Evolutionary conservation across 306 rosid genomes (phyloP).

Genomic region (Corylus americana): DNA sequence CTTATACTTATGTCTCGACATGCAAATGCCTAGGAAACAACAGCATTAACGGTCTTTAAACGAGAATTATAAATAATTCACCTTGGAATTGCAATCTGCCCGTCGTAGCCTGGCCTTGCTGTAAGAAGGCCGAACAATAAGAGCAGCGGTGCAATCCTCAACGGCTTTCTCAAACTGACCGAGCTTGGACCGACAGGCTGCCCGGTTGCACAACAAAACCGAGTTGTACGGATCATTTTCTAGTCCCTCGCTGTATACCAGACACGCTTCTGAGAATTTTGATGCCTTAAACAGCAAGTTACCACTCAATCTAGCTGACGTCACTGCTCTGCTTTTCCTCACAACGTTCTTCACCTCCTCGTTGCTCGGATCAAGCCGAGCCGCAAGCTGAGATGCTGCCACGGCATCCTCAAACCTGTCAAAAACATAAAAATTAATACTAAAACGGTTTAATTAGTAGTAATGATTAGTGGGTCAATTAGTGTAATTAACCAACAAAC

Average conservation of each 20-base stretch:
- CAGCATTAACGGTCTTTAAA: too few relatives aligned
- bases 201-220: slow-evolving; percentile 84
- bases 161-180: slow-evolving; percentile 89
- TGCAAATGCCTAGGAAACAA: too few relatives aligned
- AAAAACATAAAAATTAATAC: background rate
- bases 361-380: slow-evolving; percentile 62
- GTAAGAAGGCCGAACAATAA: slow-evolving; percentile 67
- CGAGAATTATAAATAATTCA: slow-evolving; percentile 24
- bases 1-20: too few relatives aligned
- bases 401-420: slow-evolving; percentile 88
- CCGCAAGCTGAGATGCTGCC: slow-evolving; percentile 61
- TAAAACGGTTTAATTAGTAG: too few relatives aligned
- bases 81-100: slow-evolving; percentile 90
- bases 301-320: slow-evolving; percentile 79
- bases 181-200: slow-evolving; percentile 89
- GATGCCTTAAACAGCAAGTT: slow-evolving; percentile 86
- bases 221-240: slow-evolving; percentile 74
- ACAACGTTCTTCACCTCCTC: slow-evolving; percentile 49
- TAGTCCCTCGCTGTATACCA: slow-evolving; percentile 75
- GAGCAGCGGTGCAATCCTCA: slow-evolving; percentile 88
- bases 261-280: slow-evolving; percentile 69
- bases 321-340: slow-evolving; percentile 59
- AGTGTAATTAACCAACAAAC: slow-evolving; percentile 36
- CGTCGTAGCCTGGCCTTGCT: slow-evolving; percentile 89
- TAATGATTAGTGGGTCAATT: too few relatives aligned